Conservation (phyloP, 768 basidiomycete genomes). For the Fomitopsis pulvina region DNA sequence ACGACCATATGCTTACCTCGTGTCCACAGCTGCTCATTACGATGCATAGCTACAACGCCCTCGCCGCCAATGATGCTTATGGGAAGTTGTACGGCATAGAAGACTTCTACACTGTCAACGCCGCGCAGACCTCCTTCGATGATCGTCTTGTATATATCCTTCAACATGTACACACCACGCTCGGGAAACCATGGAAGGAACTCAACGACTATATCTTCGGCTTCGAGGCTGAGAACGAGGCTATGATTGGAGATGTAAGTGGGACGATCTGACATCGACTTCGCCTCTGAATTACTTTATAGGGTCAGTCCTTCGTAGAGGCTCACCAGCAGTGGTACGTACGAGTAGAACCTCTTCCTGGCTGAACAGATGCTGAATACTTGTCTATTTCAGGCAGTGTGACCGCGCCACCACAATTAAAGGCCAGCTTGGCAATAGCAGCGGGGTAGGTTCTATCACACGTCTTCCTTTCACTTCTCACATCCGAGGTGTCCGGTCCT, state of each 20-base stretch:
- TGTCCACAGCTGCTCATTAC: slow-evolving; percentile 11
- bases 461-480: neutral
- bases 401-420: slow-evolving; percentile 22
- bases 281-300: neutral
- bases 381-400: slow-evolving; percentile 18
- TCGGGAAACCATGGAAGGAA: slow-evolving; percentile 32
- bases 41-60: slow-evolving; percentile 27
- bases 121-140: slow-evolving; percentile 26
- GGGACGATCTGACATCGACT: neutral
- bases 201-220: slow-evolving; percentile 32
- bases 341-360: neutral
- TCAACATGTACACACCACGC: slow-evolving; percentile 30
- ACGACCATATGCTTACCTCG: neutral
- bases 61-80: slow-evolving; percentile 28
- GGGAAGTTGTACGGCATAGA: slow-evolving; percentile 25
- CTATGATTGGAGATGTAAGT: slow-evolving; percentile 24
- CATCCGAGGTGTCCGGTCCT: neutral
- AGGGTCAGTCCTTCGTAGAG: slow-evolving; percentile 19
- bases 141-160: slow-evolving; percentile 31
- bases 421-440: slow-evolving; percentile 15
- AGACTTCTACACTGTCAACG: slow-evolving; percentile 28
- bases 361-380: neutral
- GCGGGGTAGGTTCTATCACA: slow-evolving; percentile 11
- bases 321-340: slow-evolving; percentile 12
- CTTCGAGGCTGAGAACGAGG: slow-evolving; percentile 33